These are phyloP conservation scores for Calonectria naviculata DNA, from an alignment of 2,329 filamentous ascomycete species.

Conservation along the genomic window DNA sequence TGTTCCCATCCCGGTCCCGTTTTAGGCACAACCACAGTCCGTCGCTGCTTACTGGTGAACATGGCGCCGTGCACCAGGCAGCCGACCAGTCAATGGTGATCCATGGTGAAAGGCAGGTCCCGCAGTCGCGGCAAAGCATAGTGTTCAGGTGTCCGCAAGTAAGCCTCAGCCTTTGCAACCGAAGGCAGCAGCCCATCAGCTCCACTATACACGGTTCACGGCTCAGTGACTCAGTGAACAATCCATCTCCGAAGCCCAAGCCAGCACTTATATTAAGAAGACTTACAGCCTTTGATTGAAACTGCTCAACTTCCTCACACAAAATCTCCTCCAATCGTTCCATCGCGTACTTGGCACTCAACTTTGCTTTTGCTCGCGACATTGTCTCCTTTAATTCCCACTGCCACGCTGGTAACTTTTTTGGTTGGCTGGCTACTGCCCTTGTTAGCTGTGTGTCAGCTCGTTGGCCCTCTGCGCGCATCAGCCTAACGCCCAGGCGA, in stretches of 20 bases:
- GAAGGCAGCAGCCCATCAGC: background rate
- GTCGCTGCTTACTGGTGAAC: background rate
- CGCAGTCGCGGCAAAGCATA: background rate
- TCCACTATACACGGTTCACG: background rate
- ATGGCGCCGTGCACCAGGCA: background rate
- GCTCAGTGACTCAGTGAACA: constrained; percentile 2
- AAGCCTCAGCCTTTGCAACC: background rate
- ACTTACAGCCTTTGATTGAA: background rate
- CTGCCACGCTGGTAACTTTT: constrained; percentile 13
- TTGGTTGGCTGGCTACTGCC: background rate
- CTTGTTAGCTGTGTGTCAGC: background rate
- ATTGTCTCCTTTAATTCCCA: background rate
- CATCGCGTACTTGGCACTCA: background rate
- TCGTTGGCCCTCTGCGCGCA: constrained; percentile 26
- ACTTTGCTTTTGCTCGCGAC: background rate
- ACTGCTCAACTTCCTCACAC: background rate
- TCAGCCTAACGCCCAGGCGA: constrained; percentile 25
- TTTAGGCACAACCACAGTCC: background rate
- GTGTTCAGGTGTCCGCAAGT: background rate
- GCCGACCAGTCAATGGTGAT: background rate
- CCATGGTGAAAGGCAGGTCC: background rate
- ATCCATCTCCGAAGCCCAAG: background rate
- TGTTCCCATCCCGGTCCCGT: background rate
- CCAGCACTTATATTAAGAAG: background rate
- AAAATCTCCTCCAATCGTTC: background rate